phyloP scores from a whole-genome alignment of 352 stramenopile species.

The Phytophthora macrochlamydospora region DNA sequence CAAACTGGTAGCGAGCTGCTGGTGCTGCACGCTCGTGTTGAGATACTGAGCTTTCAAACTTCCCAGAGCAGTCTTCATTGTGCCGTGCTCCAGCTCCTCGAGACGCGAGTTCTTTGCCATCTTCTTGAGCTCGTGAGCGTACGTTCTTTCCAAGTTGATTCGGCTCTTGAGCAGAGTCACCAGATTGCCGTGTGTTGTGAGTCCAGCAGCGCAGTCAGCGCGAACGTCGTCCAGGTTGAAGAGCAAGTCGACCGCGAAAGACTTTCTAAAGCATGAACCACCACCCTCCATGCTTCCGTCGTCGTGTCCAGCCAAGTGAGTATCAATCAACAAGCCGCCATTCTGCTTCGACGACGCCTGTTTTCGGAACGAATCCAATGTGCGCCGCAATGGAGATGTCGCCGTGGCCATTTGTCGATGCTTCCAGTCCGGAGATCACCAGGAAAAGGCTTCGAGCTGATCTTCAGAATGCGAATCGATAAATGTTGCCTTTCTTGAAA shows the following conservation, averaged over 20 bases:
- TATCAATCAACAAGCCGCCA: not conserved
- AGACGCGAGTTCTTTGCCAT: slow-evolving; percentile 67
- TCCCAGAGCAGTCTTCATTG: slow-evolving; percentile 59
- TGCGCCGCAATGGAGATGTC: not conserved
- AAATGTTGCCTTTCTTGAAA: slow-evolving; percentile 1
- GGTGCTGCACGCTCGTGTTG: slow-evolving; percentile 86
- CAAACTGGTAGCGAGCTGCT: slow-evolving; percentile 67
- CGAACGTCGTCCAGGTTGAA: slow-evolving; percentile 80
- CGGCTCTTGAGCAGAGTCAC: slow-evolving; percentile 73
- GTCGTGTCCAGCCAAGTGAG: not conserved
- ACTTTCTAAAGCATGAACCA: slow-evolving; percentile 26
- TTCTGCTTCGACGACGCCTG: not conserved
- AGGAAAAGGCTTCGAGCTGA: not conserved
- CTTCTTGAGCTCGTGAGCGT: slow-evolving; percentile 67
- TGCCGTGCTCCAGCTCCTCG: slow-evolving; percentile 60
- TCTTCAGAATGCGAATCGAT: not conserved
- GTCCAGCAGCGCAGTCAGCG: slow-evolving; percentile 41
- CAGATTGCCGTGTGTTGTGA: slow-evolving; percentile 62
- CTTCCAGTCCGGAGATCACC: not conserved
- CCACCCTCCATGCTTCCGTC: slow-evolving; percentile 4
- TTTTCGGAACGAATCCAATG: not conserved
- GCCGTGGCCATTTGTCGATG: not conserved
- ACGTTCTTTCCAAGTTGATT: slow-evolving; percentile 73
- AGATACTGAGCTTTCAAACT: slow-evolving; percentile 76
- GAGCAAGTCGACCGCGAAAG: slow-evolving; percentile 79